Conservation (phyloP, 345 rosid genomes). For the Euphorbia lathyris region DNA sequence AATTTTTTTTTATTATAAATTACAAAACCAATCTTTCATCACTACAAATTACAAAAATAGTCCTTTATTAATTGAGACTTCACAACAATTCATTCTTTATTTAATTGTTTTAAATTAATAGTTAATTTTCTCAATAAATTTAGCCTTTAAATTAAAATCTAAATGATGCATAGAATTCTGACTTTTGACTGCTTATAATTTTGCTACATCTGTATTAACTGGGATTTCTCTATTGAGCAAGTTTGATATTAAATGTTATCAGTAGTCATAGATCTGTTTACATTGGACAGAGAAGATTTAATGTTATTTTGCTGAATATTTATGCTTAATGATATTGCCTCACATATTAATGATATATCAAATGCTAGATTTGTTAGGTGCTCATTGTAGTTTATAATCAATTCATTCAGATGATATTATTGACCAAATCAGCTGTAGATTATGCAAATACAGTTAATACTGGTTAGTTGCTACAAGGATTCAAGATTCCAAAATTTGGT, state of each 20-base stretch:
- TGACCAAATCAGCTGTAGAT: background rate
- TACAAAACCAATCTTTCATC: too few relatives aligned
- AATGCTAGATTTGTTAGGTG: background rate
- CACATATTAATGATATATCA: background rate
- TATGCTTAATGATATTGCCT: background rate
- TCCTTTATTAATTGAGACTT: too few relatives aligned
- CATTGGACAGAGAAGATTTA: background rate
- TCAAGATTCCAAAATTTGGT: background rate
- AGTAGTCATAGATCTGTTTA: slow-evolving; percentile 10
- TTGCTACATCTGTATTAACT: too few relatives aligned
- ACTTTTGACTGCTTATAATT: too few relatives aligned
- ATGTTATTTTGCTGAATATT: background rate
- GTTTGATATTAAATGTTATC: background rate
- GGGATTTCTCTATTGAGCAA: background rate
- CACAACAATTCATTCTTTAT: too few relatives aligned
- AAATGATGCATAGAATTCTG: too few relatives aligned
- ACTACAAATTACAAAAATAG: too few relatives aligned
- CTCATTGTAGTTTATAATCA: background rate
- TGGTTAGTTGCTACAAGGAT: background rate
- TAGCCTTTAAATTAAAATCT: too few relatives aligned
- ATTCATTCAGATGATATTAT: background rate
- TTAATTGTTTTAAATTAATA: too few relatives aligned
- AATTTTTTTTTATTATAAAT: too few relatives aligned
- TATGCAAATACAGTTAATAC: background rate
- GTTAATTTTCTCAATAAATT: too few relatives aligned